These are phyloP conservation scores for Logfia minima DNA, from an alignment of 129 eudicot genomes.

Conservation along the genomic window DNA sequence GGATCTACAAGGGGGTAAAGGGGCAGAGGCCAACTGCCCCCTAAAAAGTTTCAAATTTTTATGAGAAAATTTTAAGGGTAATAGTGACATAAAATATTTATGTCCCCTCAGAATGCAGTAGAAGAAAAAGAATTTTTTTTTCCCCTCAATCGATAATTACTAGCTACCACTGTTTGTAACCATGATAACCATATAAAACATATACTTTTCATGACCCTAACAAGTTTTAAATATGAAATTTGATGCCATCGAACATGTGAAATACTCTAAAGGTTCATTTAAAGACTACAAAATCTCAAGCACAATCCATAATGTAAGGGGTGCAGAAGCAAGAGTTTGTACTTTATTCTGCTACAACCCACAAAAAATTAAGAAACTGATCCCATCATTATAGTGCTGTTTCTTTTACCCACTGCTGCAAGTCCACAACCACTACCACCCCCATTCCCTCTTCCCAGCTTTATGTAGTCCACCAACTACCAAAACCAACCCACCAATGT, in stretches of 20 bases:
- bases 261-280: slow-evolving; percentile 24
- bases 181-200: background rate
- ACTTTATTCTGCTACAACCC: slow-evolving; percentile 27
- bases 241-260: slow-evolving; percentile 7
- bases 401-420: slow-evolving; percentile 9
- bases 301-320: slow-evolving; percentile 24
- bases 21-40: too few relatives aligned
- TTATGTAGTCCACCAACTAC: slow-evolving; percentile 21
- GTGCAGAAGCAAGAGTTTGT: slow-evolving; percentile 24
- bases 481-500: slow-evolving; percentile 21
- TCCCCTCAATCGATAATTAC: too few relatives aligned
- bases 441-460: slow-evolving; percentile 6
- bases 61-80: too few relatives aligned
- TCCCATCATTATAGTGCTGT: slow-evolving; percentile 23
- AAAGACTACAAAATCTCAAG: slow-evolving; percentile 29
- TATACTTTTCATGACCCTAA: background rate
- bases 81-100: background rate
- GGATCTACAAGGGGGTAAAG: too few relatives aligned
- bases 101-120: too few relatives aligned
- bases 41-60: too few relatives aligned
- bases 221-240: background rate
- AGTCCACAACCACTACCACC: slow-evolving; percentile 15
- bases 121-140: too few relatives aligned
- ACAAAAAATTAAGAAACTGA: slow-evolving; percentile 1
- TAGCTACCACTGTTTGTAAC: too few relatives aligned